Base-by-base conservation (phyloP, 1,139 yeast genomes). In the Saccharomyces uvarum region DNA sequence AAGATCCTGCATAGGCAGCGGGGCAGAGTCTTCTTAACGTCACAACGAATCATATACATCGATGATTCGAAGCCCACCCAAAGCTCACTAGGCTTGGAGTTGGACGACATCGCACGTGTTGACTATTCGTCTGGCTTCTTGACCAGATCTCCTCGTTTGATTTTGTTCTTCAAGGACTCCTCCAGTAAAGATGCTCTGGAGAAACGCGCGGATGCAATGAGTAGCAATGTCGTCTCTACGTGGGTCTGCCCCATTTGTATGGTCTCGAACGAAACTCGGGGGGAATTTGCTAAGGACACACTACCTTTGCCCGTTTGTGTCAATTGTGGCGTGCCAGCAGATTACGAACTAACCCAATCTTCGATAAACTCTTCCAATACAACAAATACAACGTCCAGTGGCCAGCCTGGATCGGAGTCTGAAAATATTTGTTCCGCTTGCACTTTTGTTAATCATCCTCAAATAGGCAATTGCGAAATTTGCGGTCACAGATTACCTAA, bases 241-340 rank as follows among this genome's bases (percentile, higher is more conserved):
- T 91, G 97, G 97, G 78, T 80, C 1, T 91, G 98, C 68, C 84
- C 87, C 11, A 90, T 91, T 3, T 91, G 98, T 68, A 84, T 84
- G 47, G 86, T 77, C 62, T 77, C 84, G 27, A 90, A 90, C 65
- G 75, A 74, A 28, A 67, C 81, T 3, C 65, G 71, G 1, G 62
- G 72, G 1, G 71, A 70, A 14, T 67, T 74, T 31, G 73, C 73
- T 46, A 66, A 71, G 33, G 69, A 70, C 3, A 63, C 66, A 1
- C 59, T 68, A 4, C 70, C 69, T 19, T 65, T 63, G 3, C 90
- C 93, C 0, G 69, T 73, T 16, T 91, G 98, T 69, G 73, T 73
- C 8, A 84, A 87, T 3, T 91, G 98, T 73, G 98, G 98, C 1
- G 82, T 90, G 26, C 74, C 71, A 42, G 76, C 81, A 0, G 68